phyloP scores from a whole-genome alignment of 345 rosid genomes.

The Cochlearia excelsa region DNA sequence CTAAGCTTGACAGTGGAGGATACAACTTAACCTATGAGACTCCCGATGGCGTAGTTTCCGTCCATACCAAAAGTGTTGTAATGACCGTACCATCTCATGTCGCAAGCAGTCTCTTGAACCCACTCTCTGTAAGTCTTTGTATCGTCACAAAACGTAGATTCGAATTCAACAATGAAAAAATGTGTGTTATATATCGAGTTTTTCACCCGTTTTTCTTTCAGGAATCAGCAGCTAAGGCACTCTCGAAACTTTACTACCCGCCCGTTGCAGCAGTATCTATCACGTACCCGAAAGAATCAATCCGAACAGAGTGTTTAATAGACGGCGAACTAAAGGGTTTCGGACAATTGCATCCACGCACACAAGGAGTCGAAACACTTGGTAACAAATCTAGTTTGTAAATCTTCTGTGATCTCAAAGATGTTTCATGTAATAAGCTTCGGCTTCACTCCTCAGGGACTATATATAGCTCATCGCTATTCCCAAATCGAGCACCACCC shows the following conservation, averaged over 20 bases:
- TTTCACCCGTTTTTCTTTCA: constrained; percentile 21
- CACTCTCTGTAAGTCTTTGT: constrained; percentile 66
- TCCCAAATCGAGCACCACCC: constrained; percentile 80
- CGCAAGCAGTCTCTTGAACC: constrained; percentile 64
- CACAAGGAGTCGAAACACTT: constrained; percentile 94
- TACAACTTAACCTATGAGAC: constrained; percentile 83
- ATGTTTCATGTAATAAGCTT: neutral
- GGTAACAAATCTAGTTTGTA: constrained; percentile 42
- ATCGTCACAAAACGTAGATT: neutral
- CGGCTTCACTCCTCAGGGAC: constrained; percentile 50
- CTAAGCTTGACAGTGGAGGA: constrained; percentile 53
- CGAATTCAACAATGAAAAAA: neutral
- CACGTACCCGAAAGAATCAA: constrained; percentile 88
- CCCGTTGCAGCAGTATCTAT: constrained; percentile 92
- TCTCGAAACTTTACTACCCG: constrained; percentile 84
- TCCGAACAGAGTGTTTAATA: constrained; percentile 64
- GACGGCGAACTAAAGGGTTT: constrained; percentile 93
- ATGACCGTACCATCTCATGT: constrained; percentile 85
- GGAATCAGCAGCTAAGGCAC: constrained; percentile 72
- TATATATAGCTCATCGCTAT: constrained; percentile 90
- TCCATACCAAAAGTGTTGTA: constrained; percentile 68
- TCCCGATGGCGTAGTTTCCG: constrained; percentile 71
- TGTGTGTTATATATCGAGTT: neutral
- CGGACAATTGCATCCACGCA: constrained; percentile 96
- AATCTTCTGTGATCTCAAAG: neutral